These are phyloP conservation scores for Primulina tabacum DNA, from an alignment of 257 asterid species.

Conservation along the genomic window DNA sequence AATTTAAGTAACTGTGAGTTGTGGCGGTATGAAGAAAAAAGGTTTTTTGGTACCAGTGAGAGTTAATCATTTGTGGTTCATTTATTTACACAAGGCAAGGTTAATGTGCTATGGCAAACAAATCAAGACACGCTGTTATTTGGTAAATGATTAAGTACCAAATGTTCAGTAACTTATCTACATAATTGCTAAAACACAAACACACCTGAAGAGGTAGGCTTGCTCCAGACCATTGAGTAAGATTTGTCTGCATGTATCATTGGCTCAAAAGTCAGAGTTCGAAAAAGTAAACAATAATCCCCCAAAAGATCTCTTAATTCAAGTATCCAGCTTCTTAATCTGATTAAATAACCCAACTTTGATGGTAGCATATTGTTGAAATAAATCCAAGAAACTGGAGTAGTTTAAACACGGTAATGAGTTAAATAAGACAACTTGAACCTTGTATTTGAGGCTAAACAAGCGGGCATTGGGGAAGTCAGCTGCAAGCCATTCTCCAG, in stretches of 20 bases:
- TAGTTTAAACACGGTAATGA: constrained; percentile 7
- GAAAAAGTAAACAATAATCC: constrained; percentile 12
- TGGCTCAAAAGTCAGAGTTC: constrained; percentile 22
- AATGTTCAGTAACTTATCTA: constrained; percentile 1
- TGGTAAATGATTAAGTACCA: background rate
- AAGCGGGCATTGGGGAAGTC: constrained; percentile 95
- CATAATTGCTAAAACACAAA: constrained; percentile 9
- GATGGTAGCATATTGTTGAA: background rate
- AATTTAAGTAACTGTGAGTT: constrained; percentile 10
- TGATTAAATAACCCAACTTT: too few species aligned
- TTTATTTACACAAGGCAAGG: constrained; percentile 18
- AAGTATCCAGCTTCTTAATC: background rate
- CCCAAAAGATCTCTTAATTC: constrained; percentile 6
- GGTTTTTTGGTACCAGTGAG: constrained; percentile 4
- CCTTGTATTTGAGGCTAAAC: constrained; percentile 95
- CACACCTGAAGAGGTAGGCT: constrained; percentile 98
- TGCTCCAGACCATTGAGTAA: constrained; percentile 99
- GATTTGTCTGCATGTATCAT: constrained; percentile 75
- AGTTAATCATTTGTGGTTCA: constrained; percentile 19
- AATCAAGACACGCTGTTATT: constrained; percentile 9
- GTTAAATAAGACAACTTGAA: constrained; percentile 26
- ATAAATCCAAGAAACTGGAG: constrained; percentile 12
- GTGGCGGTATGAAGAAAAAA: background rate
- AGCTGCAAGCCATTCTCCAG: constrained; percentile 95
- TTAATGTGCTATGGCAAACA: constrained; percentile 16